phyloP scores from a whole-genome alignment of 805 yeast species.

The Saccharomycopsis sp. region DNA sequence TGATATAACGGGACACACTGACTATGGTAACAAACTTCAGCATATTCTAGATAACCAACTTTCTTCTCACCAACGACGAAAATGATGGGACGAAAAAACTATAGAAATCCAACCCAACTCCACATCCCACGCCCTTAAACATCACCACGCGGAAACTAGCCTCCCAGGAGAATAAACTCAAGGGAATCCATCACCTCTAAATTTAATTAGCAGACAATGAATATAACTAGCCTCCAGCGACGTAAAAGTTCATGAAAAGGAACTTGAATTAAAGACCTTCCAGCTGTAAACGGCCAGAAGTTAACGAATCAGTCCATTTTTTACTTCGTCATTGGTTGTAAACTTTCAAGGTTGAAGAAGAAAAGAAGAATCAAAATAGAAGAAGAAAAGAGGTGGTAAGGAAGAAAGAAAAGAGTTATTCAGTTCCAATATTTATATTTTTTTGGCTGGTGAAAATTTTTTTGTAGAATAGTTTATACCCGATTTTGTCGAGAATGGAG shows the following conservation, averaged over 20 bases:
- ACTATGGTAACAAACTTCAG: constrained; percentile 30
- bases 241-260: not conserved
- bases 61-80: constrained; percentile 29
- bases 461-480: not conserved
- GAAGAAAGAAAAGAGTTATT: not conserved
- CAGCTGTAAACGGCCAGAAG: not conserved
- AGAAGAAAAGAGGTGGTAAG: not conserved
- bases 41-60: constrained; percentile 38
- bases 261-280: not conserved
- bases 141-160: not conserved
- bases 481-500: no score
- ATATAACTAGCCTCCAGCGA: not conserved
- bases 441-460: not conserved
- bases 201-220: constrained; percentile 19
- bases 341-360: constrained; percentile 20
- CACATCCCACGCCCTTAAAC: not conserved
- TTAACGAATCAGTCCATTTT: constrained; percentile 1
- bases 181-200: constrained; percentile 14
- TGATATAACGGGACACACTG: constrained; percentile 41
- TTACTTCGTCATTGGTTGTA: constrained; percentile 7
- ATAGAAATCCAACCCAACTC: not conserved
- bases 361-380: constrained; percentile 1
- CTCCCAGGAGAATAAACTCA: not conserved
- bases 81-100: constrained; percentile 2
- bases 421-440: not conserved